Evolutionary conservation across 1,284 basidiomycete genomes (phyloP).

Genomic region (Tausonia pullulans): DNA sequence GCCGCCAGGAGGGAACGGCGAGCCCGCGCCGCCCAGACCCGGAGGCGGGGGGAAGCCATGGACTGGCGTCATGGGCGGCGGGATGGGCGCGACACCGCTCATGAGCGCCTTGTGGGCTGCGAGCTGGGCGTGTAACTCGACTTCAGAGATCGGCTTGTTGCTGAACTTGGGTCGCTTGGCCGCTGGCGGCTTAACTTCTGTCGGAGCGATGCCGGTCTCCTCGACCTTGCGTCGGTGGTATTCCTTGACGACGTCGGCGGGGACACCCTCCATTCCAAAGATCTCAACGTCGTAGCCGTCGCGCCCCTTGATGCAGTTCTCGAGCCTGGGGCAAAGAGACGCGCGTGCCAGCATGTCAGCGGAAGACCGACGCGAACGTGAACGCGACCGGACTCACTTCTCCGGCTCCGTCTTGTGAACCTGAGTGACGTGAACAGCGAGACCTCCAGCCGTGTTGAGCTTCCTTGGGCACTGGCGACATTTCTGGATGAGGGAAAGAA

Average conservation of each 20-base stretch:
- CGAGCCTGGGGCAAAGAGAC: constrained; percentile 49
- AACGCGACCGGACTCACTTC: constrained; percentile 48
- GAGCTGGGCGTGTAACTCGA: constrained; percentile 72
- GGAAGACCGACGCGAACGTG: neutral
- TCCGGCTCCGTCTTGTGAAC: constrained; percentile 97
- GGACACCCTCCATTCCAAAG: constrained; percentile 98
- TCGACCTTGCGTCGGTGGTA: constrained; percentile 90
- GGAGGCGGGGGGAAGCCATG: constrained; percentile 44
- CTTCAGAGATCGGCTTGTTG: constrained; percentile 66
- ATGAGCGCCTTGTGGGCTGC: constrained; percentile 86
- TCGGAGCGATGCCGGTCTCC: constrained; percentile 68
- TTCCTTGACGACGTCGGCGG: constrained; percentile 82
- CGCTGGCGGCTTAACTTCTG: constrained; percentile 44
- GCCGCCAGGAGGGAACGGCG: constrained; percentile 22
- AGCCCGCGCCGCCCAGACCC: neutral
- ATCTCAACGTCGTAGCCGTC: constrained; percentile 99
- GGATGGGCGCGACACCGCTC: constrained; percentile 45
- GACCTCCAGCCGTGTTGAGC: constrained; percentile 90
- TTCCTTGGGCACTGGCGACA: constrained; percentile 91
- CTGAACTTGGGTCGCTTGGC: constrained; percentile 73
- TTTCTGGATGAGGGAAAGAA: constrained; percentile 36
- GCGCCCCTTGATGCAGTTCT: constrained; percentile 89
- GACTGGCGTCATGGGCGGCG: constrained; percentile 42
- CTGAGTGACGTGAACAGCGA: constrained; percentile 97
- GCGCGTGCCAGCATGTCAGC: constrained; percentile 41